These are phyloP conservation scores for Aspergillus fijiensis DNA, from an alignment of 2,329 filamentous ascomycete genomes.

Conservation along the genomic window DNA sequence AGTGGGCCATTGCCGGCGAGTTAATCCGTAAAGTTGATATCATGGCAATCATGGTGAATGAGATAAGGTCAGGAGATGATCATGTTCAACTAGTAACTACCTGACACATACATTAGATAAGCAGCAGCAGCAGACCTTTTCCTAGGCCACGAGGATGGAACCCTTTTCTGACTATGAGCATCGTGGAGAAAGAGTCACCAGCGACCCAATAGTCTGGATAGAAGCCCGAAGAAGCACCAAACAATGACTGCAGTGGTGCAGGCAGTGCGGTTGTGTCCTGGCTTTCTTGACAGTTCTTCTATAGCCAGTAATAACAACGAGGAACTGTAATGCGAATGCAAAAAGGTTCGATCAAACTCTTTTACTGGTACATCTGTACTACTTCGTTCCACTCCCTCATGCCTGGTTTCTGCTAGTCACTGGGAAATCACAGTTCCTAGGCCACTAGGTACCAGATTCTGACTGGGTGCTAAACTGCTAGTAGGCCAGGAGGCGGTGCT, in stretches of 20 bases:
- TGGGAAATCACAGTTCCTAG: background rate
- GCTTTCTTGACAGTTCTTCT: background rate
- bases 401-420: background rate
- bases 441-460: background rate
- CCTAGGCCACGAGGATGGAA: background rate
- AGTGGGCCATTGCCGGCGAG: background rate
- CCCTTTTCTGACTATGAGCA: background rate
- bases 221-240: background rate
- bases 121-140: background rate
- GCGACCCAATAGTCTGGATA: background rate
- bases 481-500: background rate
- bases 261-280: background rate
- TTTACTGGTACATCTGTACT: background rate
- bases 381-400: background rate
- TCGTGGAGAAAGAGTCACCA: background rate
- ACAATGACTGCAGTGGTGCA: background rate
- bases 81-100: background rate
- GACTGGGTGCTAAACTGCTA: background rate
- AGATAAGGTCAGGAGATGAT: conserved; percentile 1
- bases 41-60: background rate
- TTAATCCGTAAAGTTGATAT: background rate
- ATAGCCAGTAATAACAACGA: background rate
- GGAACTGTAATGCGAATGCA: background rate
- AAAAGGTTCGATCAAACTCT: background rate
- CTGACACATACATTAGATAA: background rate